phyloP scores from a whole-genome alignment of 1,284 basidiomycete genomes.

The Exobasidium rhododendri region DNA sequence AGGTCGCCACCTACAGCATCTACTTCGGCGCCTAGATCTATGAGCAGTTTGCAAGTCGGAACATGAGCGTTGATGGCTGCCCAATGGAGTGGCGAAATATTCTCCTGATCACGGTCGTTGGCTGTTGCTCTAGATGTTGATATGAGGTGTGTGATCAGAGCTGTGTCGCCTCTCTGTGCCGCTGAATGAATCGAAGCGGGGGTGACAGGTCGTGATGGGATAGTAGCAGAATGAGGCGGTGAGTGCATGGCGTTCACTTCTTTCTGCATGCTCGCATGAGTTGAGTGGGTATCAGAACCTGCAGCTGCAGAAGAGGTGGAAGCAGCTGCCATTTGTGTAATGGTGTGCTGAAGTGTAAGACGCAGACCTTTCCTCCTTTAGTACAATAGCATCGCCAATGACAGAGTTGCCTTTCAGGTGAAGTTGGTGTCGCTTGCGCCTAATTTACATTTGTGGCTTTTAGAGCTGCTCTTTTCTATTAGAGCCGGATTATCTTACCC shows the following conservation, averaged over 20 bases:
- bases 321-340: too few relatives aligned
- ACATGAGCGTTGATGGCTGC: conserved; percentile 85
- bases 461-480: too few relatives aligned
- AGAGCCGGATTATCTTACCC: too few relatives aligned
- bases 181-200: conserved; percentile 70
- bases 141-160: conserved; percentile 67
- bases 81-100: conserved; percentile 95
- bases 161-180: conserved; percentile 80
- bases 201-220: conserved; percentile 8
- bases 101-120: conserved; percentile 79
- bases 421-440: too few relatives aligned
- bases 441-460: too few relatives aligned
- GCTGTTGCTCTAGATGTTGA: conserved; percentile 71
- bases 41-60: conserved; percentile 56
- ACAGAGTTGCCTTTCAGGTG: too few relatives aligned
- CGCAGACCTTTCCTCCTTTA: too few relatives aligned
- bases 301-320: not conserved
- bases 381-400: too few relatives aligned
- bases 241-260: not conserved
- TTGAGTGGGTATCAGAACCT: not conserved
- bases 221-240: not conserved
- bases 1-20: conserved; percentile 93
- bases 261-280: not conserved
- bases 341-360: too few relatives aligned
- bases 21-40: conserved; percentile 91